Evolutionary conservation across 306 rosid species (phyloP), one percentile per base, ranked within the genome.

Genomic region (Quercus robur): DNA sequence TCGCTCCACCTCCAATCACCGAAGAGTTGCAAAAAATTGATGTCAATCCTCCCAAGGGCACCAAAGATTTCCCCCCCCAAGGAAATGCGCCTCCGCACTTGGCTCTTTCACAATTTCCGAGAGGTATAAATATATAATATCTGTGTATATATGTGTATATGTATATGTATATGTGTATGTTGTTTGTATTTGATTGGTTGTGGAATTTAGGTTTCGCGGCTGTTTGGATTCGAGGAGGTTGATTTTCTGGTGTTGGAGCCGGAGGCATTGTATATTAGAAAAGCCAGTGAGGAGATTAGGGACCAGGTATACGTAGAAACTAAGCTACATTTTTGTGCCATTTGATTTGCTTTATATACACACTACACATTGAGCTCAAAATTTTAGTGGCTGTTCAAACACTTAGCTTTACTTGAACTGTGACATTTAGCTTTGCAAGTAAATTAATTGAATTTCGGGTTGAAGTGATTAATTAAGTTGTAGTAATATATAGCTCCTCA

Each of bases 211-310:
- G 97, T 93, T 73, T 90, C 97, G 9, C 85, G 87, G 67, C 11
- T 93, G 71, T 86, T 80, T 80, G 99, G 97, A 17, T 94, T 94
- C 59, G 99, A 93, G 85, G 99, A 91, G 84, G 90, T 93, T 72
- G 97, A 94, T 88, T 93, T 86, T 84, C 99, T 98, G 26, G 98
- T 93, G 75, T 96, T 95, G 14, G 99, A 95, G 82, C 84, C 94
- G 14, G 97, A 95, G 87, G 94, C 99, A 46, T 83, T 93, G 89
- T 95, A 79, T 56, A 81, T 85, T 57, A 88, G 99, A 82, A 95
- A 95, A 86, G 97, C 99, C 0, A 97, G 99, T 41, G 99, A 95
- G 86, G 99, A 93, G 84, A 95, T 95, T 83, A 88, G 91, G 81
- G 99, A 95, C 72, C 98, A 95, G 94, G 99, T 93, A 41, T 41